Evolutionary conservation across 208 protist genomes (phyloP).

Genomic region (Crithidia fasciculata): DNA sequence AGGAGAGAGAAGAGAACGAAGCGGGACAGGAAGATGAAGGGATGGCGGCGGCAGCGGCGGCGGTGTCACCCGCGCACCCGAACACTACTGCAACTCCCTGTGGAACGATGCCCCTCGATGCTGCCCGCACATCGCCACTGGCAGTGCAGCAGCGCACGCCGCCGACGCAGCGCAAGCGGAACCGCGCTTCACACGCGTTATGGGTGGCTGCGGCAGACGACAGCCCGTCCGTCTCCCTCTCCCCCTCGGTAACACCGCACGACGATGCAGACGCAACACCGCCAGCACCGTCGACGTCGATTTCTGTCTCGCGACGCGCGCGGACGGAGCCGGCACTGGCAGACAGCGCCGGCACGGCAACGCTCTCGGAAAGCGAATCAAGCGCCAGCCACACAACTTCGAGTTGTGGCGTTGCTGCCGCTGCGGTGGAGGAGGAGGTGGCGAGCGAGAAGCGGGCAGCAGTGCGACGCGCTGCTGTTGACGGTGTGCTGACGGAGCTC

Average conservation of each 20-base stretch:
- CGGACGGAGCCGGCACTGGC: conserved; percentile 22
- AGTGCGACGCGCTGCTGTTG: conserved; percentile 22
- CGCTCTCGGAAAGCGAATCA: no score
- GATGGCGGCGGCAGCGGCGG: not conserved
- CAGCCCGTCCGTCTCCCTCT: conserved; percentile 17
- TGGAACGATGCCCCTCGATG: no score
- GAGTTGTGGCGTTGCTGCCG: not conserved
- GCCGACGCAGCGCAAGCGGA: conserved; percentile 25
- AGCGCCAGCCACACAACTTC: no score
- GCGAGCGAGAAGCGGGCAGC: conserved; percentile 6
- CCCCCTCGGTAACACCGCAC: conserved; percentile 10
- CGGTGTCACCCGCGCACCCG: no score
- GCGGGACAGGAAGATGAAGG: not conserved
- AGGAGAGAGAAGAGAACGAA: no score
- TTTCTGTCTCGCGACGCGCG: conserved; percentile 4
- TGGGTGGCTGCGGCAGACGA: not conserved
- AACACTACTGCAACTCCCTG: no score
- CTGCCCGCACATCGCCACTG: no score
- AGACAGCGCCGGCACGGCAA: conserved; percentile 4
- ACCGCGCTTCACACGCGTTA: conserved; percentile 9
- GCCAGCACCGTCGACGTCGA: not conserved
- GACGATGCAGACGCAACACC: not conserved
- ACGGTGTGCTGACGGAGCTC: conserved; percentile 39
- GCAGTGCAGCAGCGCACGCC: conserved; percentile 6
- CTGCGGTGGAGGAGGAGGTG: not conserved